These are phyloP conservation scores for Gryganskiella cystojenkinii DNA, from an alignment of 192 early-diverging fungal genomes.

Conservation along the genomic window DNA sequence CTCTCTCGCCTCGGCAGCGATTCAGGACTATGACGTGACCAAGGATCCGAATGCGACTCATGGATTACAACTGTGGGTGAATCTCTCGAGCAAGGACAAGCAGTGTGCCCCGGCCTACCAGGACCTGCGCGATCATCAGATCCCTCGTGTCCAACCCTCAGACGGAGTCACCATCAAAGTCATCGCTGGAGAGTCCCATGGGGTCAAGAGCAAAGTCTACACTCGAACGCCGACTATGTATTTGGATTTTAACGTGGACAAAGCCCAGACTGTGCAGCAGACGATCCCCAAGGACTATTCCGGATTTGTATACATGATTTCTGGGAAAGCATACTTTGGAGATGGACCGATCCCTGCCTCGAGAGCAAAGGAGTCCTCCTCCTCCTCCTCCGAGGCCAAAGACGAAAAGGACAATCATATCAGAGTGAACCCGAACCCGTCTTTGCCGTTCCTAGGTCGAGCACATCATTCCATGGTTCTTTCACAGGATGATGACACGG, in stretches of 20 bases:
- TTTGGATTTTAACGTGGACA: conserved; percentile 77
- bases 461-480: conserved; percentile 44
- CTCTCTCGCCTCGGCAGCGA: conserved; percentile 51
- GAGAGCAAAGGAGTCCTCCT: no score
- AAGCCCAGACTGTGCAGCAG: conserved; percentile 65
- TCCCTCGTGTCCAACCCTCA: conserved; percentile 67
- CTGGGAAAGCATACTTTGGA: conserved; percentile 65
- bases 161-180: conserved; percentile 77
- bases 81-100: conserved; percentile 79
- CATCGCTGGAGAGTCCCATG: conserved; percentile 87
- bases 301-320: conserved; percentile 73
- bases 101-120: conserved; percentile 76
- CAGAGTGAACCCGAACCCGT: conserved; percentile 31
- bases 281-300: conserved; percentile 63
- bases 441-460: conserved; percentile 52
- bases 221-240: conserved; percentile 86
- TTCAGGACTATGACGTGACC: conserved; percentile 19
- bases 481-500: conserved; percentile 8
- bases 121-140: conserved; percentile 71
- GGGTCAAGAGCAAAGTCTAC: conserved; percentile 71
- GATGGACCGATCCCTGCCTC: no score
- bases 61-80: conserved; percentile 84
- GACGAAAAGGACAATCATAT: conserved; percentile 26
- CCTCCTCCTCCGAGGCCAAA: conserved; percentile 14
- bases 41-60: conserved; percentile 28